phyloP scores from a whole-genome alignment of 495 filamentous ascomycete genomes.

The Podospora pseudoanserina region DNA sequence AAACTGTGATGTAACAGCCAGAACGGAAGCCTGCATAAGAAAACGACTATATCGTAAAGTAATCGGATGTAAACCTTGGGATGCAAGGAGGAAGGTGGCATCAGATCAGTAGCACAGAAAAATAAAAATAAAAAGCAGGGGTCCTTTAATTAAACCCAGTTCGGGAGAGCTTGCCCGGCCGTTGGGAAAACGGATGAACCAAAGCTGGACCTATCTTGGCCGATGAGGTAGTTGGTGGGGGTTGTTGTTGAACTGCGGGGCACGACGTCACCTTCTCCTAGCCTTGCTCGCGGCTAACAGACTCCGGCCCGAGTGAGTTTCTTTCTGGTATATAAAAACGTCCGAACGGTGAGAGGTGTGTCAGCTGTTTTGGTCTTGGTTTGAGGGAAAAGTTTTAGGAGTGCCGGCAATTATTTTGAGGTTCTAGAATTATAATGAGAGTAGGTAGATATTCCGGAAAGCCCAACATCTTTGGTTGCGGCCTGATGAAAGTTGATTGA shows the following conservation, averaged over 20 bases:
- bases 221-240: not conserved
- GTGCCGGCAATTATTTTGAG: not conserved
- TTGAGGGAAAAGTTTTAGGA: not conserved
- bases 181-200: not conserved
- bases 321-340: not conserved
- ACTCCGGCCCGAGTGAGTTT: not conserved
- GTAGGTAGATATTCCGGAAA: not conserved
- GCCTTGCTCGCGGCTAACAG: not conserved
- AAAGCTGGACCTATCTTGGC: not conserved
- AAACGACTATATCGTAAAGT: not conserved
- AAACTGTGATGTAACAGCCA: not conserved
- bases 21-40: not conserved
- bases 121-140: not conserved
- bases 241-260: not conserved
- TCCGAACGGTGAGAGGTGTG: not conserved
- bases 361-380: not conserved
- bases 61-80: not conserved
- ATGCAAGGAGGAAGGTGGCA: not conserved
- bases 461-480: not conserved
- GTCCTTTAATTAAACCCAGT: not conserved
- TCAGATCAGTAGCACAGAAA: not conserved
- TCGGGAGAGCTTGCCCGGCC: slow-evolving; percentile 18
- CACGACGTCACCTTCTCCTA: not conserved
- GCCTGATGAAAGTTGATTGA: not conserved
- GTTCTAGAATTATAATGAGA: not conserved